Conservation (phyloP, 805 yeast species). For the Suhomyces emberorum region DNA sequence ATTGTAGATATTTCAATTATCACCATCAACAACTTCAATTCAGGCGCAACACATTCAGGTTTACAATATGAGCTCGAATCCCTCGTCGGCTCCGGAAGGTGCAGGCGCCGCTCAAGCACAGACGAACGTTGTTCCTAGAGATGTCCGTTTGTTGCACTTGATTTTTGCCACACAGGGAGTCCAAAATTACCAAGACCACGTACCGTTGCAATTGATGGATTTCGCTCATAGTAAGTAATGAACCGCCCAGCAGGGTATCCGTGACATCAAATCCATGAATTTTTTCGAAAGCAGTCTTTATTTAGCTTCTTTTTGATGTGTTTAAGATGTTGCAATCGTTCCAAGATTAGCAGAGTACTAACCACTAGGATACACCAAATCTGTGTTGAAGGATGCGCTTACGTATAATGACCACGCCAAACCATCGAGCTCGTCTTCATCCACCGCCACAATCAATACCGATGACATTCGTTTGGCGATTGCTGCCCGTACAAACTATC, state of each 20-base stretch:
- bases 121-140: conserved; percentile 62
- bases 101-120: conserved; percentile 3
- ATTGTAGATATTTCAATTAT: neutral
- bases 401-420: conserved; percentile 80
- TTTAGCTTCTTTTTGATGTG: neutral
- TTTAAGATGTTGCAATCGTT: too few relatives aligned
- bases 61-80: conserved; percentile 4
- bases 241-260: too few relatives aligned
- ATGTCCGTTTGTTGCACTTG: conserved; percentile 84
- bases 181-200: conserved; percentile 90
- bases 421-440: conserved; percentile 32
- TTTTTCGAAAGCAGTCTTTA: neutral
- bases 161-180: conserved; percentile 93
- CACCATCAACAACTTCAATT: neutral
- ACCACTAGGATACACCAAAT: conserved; percentile 68
- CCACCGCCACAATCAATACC: conserved; percentile 58
- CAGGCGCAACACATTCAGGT: neutral
- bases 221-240: conserved; percentile 70
- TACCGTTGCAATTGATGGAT: conserved; percentile 94
- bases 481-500: conserved; percentile 91
- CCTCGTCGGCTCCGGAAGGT: conserved; percentile 3
- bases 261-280: neutral
- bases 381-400: conserved; percentile 85
- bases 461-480: conserved; percentile 93
- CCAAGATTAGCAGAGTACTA: too few relatives aligned